Evolutionary conservation across 345 rosid species (phyloP).

Genomic region (Ceriops zippeliana): DNA sequence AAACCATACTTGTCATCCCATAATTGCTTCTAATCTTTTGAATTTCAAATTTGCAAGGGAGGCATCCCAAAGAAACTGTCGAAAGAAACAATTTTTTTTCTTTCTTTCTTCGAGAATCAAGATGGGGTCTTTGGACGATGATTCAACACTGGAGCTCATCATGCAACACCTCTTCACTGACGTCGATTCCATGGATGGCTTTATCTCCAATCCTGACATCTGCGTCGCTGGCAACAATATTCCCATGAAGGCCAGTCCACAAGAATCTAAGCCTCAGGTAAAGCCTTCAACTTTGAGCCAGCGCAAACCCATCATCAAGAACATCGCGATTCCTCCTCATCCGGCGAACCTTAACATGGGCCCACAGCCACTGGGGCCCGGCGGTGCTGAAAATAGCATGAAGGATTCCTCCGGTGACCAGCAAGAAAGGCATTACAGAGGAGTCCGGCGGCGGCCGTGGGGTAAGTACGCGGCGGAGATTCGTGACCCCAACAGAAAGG

Average conservation of each 20-base stretch:
- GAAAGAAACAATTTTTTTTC: no score
- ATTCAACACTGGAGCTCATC: conserved; percentile 51
- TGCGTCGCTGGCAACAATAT: conserved; percentile 2
- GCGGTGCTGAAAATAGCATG: background rate
- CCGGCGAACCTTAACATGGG: conserved; percentile 5
- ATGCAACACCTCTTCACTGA: conserved; percentile 63
- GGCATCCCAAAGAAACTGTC: no score
- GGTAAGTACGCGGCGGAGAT: conserved; percentile 90
- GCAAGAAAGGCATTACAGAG: conserved; percentile 61
- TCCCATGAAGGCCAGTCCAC: background rate
- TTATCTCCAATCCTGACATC: conserved; percentile 26
- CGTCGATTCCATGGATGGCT: conserved; percentile 37
- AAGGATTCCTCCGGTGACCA: conserved; percentile 11
- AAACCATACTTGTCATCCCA: background rate
- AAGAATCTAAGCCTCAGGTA: background rate
- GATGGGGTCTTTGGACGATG: conserved; percentile 36
- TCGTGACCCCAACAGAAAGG: conserved; percentile 82
- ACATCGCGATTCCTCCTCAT: conserved; percentile 40
- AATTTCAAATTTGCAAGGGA: no score
- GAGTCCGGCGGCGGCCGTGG: conserved; percentile 87
- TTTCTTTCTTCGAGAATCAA: background rate
- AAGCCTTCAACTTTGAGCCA: conserved; percentile 47
- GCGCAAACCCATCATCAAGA: conserved; percentile 56
- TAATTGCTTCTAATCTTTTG: no score
- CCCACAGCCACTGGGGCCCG: background rate